Evolutionary conservation across 805 yeast species (phyloP).

Genomic region (Suhomyces sp.): DNA sequence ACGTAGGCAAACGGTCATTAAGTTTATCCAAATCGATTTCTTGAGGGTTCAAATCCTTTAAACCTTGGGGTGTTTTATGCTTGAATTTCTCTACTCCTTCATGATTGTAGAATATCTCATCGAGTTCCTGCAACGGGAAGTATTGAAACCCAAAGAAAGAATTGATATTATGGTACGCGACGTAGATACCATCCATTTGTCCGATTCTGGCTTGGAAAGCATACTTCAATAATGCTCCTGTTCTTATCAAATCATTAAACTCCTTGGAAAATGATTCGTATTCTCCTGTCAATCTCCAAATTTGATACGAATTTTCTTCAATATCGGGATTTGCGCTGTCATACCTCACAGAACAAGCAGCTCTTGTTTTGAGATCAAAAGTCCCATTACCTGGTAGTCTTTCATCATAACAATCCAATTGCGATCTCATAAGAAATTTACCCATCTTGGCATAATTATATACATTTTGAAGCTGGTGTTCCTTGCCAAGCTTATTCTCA

Average conservation of each 20-base stretch:
- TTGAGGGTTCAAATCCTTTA: slow-evolving; percentile 1
- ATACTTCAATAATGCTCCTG: slow-evolving; percentile 77
- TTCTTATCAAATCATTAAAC: slow-evolving; percentile 66
- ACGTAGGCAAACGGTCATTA: slow-evolving; percentile 37
- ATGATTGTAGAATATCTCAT: slow-evolving; percentile 38
- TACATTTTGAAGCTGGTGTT: slow-evolving; percentile 23
- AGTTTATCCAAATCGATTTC: slow-evolving; percentile 5
- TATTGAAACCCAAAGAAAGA: slow-evolving; percentile 89
- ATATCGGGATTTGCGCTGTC: slow-evolving; percentile 63
- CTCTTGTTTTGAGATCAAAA: slow-evolving; percentile 90
- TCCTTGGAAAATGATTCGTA: slow-evolving; percentile 86
- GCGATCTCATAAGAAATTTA: slow-evolving; percentile 80
- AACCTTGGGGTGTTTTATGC: slow-evolving; percentile 8
- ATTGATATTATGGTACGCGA: slow-evolving; percentile 84
- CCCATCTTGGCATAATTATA: slow-evolving; percentile 76
- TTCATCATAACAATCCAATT: slow-evolving; percentile 77
- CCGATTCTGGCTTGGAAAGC: slow-evolving; percentile 92
- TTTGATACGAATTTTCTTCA: slow-evolving; percentile 63
- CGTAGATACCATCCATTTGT: slow-evolving; percentile 92
- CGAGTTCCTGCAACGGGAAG: slow-evolving; percentile 71
- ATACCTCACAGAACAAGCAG: slow-evolving; percentile 80
- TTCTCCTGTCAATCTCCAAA: slow-evolving; percentile 58
- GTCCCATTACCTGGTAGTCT: slow-evolving; percentile 87
- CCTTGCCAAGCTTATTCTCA: slow-evolving; percentile 10
- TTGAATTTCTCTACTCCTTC: slow-evolving; percentile 12